Base-by-base conservation (phyloP, 805 yeast species). In the Hermanozyma aechmeae region DNA sequence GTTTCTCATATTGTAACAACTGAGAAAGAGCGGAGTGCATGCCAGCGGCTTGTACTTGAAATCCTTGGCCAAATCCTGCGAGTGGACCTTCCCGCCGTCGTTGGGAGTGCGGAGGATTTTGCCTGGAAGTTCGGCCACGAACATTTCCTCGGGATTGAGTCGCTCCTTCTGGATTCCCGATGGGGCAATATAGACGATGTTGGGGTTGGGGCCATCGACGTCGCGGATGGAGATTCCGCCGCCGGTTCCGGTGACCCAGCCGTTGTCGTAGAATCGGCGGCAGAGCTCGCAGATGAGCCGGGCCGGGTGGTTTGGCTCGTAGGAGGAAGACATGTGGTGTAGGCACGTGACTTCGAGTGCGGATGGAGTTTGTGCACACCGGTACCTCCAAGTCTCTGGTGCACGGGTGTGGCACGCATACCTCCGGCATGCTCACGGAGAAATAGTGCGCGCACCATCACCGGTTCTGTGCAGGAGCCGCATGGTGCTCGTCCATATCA, bases 111-210 rank as follows among this genome's bases (percentile, higher is more conserved):
- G 56, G 11, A 79, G 33, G 34, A 77, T 72, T 26, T 66, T 62
- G 6, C 70, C 62, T 4, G 65, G 58, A n/a, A 62, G 51, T 35
- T 76, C 76, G 58, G 76, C 73, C 10, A 84, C 84, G 51, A 84
- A 84, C 73, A 87, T 68, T 49, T 89, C 84, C 38, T 70, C 67
- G 4, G 95, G 94, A 23, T 67, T 56, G 73, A 87, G 77, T 35
- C 86, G 64, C 51, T 87, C 97, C 58, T 87, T 87, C 50, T 87
- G 96, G 6, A 87, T 94, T 2, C 96, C 96, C n/a, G 94, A 81
- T 4, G 97, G 96, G 0, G 96, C 93, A 23, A 87, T 68, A 51
- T 69, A 87, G 12, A 83, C 72, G 13, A 59, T 45, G 35, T 73
- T 65, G 12, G 61, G 60, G 31, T 59, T 56, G 9, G 24, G 28